A percentile compares a stretch with the other conserved stretches of the same genome.
phyloP scores from a whole-genome alignment of 768 basidiomycete species.

The Leccinum variicolor region DNA sequence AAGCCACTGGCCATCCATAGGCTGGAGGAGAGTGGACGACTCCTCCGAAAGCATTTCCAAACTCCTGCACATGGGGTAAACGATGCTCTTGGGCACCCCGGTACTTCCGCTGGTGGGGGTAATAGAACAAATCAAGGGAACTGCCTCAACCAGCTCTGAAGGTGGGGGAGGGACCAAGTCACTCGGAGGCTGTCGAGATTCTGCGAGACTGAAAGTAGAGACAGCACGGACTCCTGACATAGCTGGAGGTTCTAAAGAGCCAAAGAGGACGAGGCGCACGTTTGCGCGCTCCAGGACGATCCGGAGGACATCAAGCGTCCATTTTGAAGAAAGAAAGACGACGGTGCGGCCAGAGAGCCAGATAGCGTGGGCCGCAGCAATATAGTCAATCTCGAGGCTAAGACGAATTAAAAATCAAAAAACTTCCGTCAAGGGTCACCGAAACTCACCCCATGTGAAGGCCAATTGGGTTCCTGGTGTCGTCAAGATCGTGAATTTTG shows the following conservation, averaged over 20 bases:
- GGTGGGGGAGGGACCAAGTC: conserved; percentile 14
- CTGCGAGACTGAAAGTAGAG: conserved; percentile 18
- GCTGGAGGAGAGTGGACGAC: conserved; percentile 25
- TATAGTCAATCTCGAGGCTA: conserved; percentile 30
- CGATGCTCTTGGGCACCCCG: conserved; percentile 31
- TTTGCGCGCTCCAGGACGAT: conserved; percentile 21
- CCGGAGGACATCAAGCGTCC: conserved; percentile 26
- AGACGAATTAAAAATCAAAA: background rate
- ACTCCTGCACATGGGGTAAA: conserved; percentile 28
- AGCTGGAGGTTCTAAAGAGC: conserved; percentile 12
- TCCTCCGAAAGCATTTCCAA: conserved; percentile 25
- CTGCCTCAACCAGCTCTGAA: conserved; percentile 14
- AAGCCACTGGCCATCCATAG: conserved; percentile 32
- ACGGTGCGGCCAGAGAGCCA: conserved; percentile 27
- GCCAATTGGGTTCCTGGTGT: conserved; percentile 20
- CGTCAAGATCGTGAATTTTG: conserved; percentile 15
- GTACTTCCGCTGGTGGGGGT: conserved; percentile 30
- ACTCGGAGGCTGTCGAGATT: conserved; percentile 4
- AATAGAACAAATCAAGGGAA: conserved; percentile 27
- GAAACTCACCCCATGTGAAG: conserved; percentile 24
- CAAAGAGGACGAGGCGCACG: conserved; percentile 22
- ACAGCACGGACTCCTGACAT: conserved; percentile 11
- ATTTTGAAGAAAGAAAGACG: conserved; percentile 29
- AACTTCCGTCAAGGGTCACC: background rate
- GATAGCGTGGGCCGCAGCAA: conserved; percentile 29